Conservation (phyloP, 2,329 filamentous ascomycete genomes). For the Aspergillus caelatus region DNA sequence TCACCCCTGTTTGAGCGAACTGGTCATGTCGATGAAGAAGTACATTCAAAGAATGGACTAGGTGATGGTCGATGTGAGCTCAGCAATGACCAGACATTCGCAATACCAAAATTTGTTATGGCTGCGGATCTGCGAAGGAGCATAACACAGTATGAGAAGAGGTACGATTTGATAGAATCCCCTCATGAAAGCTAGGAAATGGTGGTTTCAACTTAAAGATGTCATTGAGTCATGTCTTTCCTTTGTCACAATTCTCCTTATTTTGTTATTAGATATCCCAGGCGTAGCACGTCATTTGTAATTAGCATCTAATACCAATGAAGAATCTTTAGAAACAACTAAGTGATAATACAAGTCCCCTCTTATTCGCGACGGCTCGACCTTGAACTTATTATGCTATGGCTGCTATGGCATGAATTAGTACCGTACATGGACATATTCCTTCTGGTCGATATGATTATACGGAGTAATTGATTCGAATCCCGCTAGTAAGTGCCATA, state of each 20-base stretch:
- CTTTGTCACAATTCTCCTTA: constrained; percentile 7
- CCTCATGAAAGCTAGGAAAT: constrained; percentile 28
- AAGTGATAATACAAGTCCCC: background rate
- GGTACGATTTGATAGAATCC: constrained; percentile 33
- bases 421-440: no score
- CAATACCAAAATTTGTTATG: constrained; percentile 20
- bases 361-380: no score
- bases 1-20: constrained; percentile 23
- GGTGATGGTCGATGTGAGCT: background rate
- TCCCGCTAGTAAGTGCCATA: background rate
- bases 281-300: background rate
- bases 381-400: background rate
- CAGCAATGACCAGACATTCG: background rate
- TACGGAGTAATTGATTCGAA: no score
- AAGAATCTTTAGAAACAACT: background rate
- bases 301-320: background rate
- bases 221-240: constrained; percentile 10
- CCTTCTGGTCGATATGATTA: no score
- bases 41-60: constrained; percentile 10
- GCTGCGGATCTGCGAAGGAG: constrained; percentile 26
- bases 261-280: constrained; percentile 8
- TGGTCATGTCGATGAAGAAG: constrained; percentile 13
- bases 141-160: constrained; percentile 27
- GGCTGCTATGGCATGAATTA: background rate
- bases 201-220: background rate